Conservation (phyloP, 805 yeast genomes). For the Monosporozyma aquatica region DNA sequence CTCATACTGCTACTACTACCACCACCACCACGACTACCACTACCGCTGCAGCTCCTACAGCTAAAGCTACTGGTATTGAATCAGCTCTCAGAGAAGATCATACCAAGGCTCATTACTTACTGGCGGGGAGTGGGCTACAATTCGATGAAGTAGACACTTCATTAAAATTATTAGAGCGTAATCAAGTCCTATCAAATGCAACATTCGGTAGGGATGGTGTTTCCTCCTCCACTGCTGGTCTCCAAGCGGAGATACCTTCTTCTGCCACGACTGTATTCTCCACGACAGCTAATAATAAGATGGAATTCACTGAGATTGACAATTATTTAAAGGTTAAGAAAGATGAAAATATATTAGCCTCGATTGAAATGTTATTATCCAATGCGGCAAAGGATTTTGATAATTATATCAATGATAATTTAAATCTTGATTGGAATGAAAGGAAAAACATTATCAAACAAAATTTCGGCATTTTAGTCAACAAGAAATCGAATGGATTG, state of each 20-base stretch:
- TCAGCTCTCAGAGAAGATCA: slow-evolving; percentile 18
- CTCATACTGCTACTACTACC: slow-evolving; percentile 2
- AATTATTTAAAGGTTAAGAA: slow-evolving; percentile 57
- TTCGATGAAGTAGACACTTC: slow-evolving; percentile 73
- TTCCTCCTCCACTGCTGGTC: not conserved
- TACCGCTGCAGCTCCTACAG: not conserved
- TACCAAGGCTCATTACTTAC: slow-evolving; percentile 75
- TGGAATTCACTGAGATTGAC: slow-evolving; percentile 40
- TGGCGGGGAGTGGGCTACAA: slow-evolving; percentile 83
- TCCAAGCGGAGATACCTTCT: not conserved
- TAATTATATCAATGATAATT: slow-evolving; percentile 56
- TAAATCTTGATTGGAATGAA: slow-evolving; percentile 76
- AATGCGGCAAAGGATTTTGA: slow-evolving; percentile 80
- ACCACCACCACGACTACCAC: not conserved
- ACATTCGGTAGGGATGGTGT: not conserved
- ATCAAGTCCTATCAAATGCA: not conserved
- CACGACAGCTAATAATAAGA: not conserved
- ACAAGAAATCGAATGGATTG: slow-evolving; percentile 17
- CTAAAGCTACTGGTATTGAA: not conserved
- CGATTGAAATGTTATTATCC: slow-evolving; percentile 71
- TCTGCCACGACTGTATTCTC: not conserved
- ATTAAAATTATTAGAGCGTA: slow-evolving; percentile 29
- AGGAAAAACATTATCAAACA: slow-evolving; percentile 67
- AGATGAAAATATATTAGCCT: slow-evolving; percentile 71
- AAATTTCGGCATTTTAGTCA: slow-evolving; percentile 51